Evolutionary conservation across 257 asterid genomes (phyloP).

Genomic region (Solanum arcanum): DNA sequence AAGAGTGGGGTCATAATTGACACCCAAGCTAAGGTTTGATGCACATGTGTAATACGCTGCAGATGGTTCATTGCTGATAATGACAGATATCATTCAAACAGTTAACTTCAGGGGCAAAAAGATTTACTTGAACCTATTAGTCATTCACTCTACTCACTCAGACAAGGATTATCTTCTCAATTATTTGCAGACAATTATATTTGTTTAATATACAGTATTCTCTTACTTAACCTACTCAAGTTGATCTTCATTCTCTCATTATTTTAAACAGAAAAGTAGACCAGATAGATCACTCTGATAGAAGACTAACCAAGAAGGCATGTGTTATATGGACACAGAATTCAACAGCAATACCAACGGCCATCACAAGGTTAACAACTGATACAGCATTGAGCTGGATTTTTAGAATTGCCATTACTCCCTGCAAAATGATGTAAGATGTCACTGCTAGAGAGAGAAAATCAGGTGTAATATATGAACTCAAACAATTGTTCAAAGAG

Average conservation of each 20-base stretch:
- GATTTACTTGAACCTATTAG: not conserved
- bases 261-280: not conserved
- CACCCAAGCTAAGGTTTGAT: too few species aligned
- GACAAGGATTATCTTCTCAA: not conserved
- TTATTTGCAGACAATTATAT: not conserved
- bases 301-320: conserved; percentile 81
- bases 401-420: conserved; percentile 79
- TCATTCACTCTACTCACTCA: not conserved
- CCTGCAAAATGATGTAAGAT: conserved; percentile 36
- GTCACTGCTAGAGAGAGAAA: not conserved
- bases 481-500: not conserved
- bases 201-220: not conserved
- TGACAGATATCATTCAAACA: too few species aligned
- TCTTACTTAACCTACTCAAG: not conserved
- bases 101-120: not conserved
- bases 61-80: too few species aligned
- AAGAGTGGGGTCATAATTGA: too few species aligned
- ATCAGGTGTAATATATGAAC: not conserved
- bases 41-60: too few species aligned
- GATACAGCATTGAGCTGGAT: conserved; percentile 93
- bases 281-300: not conserved
- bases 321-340: conserved; percentile 95
- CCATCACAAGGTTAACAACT: conserved; percentile 94
- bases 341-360: conserved; percentile 95
- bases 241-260: not conserved